These are phyloP conservation scores for Dictyostelium discoideum DNA, from an alignment of 78 protist species.

Conservation along the genomic window DNA sequence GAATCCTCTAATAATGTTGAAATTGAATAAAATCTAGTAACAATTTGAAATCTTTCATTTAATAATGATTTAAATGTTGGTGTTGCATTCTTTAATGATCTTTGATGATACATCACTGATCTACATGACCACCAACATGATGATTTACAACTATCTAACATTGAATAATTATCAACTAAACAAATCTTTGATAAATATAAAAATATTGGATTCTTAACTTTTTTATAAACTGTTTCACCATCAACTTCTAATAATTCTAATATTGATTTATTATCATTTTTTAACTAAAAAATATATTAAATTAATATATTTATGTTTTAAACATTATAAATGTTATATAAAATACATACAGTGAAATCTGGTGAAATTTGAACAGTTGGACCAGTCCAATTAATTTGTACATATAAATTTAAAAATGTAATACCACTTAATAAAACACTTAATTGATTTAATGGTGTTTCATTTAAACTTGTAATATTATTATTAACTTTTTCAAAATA, in stretches of 20 bases:
- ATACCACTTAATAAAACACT: slow-evolving; percentile 42
- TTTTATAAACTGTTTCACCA: slow-evolving; percentile 53
- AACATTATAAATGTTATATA: no score
- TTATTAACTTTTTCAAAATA: slow-evolving; percentile 33
- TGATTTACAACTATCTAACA: slow-evolving; percentile 42
- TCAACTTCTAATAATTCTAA: slow-evolving; percentile 39
- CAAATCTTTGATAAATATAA: slow-evolving; percentile 24
- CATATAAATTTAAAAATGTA: slow-evolving; percentile 63
- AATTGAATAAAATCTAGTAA: slow-evolving; percentile 5
- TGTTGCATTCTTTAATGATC: slow-evolving; percentile 32
- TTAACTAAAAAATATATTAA: not conserved
- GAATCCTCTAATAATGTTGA: not conserved
- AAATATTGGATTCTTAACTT: slow-evolving; percentile 39
- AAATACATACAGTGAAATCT: slow-evolving; percentile 27
- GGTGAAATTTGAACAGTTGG: slow-evolving; percentile 5
- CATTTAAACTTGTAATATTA: slow-evolving; percentile 21
- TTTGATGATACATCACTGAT: slow-evolving; percentile 43
- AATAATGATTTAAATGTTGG: slow-evolving; percentile 52
- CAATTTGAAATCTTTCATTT: slow-evolving; percentile 67
- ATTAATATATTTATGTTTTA: no score
- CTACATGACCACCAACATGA: slow-evolving; percentile 67
- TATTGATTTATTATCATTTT: slow-evolving; percentile 19
- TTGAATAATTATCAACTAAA: slow-evolving; percentile 43
- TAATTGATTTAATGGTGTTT: slow-evolving; percentile 28
- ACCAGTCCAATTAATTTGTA: slow-evolving; percentile 80